Evolutionary conservation across 1,139 yeast species (phyloP).

Genomic region (Hyphopichia khmerensis): DNA sequence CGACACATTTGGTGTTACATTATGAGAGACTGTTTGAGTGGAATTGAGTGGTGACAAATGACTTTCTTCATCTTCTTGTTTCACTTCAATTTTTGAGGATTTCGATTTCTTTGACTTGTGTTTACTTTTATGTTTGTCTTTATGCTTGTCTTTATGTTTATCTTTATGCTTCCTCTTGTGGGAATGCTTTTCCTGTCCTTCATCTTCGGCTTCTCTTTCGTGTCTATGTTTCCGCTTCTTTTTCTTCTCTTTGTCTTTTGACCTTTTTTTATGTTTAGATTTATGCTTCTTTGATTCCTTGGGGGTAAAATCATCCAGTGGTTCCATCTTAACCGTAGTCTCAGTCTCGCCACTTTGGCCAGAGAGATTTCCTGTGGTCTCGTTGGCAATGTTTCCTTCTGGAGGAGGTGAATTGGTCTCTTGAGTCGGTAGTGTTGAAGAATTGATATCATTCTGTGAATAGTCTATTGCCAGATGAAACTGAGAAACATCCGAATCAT

Average conservation of each 20-base stretch:
- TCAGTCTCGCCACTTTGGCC: too few relatives aligned
- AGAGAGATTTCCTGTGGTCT: too few relatives aligned
- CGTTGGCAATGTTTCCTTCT: too few relatives aligned
- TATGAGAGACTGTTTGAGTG: too few relatives aligned
- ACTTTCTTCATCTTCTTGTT: not conserved
- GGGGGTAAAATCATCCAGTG: not conserved
- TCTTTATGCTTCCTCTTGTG: not conserved
- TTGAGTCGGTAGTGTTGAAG: too few relatives aligned
- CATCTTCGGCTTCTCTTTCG: slow-evolving; percentile 4
- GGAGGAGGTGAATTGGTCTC: too few relatives aligned
- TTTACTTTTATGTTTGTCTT: not conserved
- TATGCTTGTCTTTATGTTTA: not conserved
- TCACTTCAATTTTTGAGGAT: not conserved
- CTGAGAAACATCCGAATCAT: too few relatives aligned
- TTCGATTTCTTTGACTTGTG: not conserved
- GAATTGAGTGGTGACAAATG: not conserved
- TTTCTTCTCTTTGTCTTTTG: slow-evolving; percentile 1
- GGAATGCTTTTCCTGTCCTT: slow-evolving; percentile 3
- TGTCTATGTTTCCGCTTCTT: not conserved
- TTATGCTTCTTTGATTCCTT: not conserved
- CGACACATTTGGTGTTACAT: too few relatives aligned
- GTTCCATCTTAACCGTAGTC: not conserved
- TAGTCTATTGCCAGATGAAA: too few relatives aligned
- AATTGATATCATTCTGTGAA: too few relatives aligned
- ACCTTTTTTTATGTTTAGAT: not conserved